phyloP scores from a whole-genome alignment of 148 eudicot genomes.

The Limonium bicolor region DNA sequence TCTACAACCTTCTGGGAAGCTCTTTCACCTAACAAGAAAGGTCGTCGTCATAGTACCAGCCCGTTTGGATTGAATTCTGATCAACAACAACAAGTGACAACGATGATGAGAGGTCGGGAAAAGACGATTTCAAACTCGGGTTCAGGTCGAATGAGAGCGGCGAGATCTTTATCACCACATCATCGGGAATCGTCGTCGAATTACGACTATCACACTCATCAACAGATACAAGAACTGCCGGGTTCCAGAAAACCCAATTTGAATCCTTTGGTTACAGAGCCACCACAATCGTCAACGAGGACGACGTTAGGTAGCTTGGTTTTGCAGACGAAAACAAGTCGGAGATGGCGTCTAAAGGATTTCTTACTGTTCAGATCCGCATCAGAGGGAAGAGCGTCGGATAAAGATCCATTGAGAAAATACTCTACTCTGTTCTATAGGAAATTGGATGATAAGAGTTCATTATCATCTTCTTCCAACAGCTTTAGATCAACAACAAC shows the following conservation, averaged over 20 bases:
- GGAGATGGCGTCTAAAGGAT: slow-evolving; percentile 54
- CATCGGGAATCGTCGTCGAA: no score
- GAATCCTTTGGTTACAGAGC: neutral
- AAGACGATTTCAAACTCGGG: neutral
- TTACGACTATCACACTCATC: slow-evolving; percentile 13
- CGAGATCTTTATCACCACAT: slow-evolving; percentile 36
- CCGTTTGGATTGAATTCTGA: neutral
- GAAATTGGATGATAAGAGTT: slow-evolving; percentile 17
- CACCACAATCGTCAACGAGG: neutral
- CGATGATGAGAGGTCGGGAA: slow-evolving; percentile 15
- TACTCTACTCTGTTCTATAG: slow-evolving; percentile 12
- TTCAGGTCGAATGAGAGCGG: slow-evolving; percentile 4
- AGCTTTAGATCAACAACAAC: no score
- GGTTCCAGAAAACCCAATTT: no score
- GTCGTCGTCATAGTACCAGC: neutral
- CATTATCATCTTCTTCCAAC: no score
- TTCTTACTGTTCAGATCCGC: slow-evolving; percentile 60
- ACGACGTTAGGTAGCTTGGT: slow-evolving; percentile 10
- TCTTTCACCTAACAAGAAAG: slow-evolving; percentile 13
- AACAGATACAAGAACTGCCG: neutral
- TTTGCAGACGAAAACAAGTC: slow-evolving; percentile 7
- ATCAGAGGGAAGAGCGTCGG: slow-evolving; percentile 48
- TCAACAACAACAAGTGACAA: neutral
- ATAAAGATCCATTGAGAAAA: slow-evolving; percentile 20
- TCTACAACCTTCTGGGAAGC: slow-evolving; percentile 1